phyloP scores from a whole-genome alignment of 768 basidiomycete genomes.

The Lactifluus echinatus region DNA sequence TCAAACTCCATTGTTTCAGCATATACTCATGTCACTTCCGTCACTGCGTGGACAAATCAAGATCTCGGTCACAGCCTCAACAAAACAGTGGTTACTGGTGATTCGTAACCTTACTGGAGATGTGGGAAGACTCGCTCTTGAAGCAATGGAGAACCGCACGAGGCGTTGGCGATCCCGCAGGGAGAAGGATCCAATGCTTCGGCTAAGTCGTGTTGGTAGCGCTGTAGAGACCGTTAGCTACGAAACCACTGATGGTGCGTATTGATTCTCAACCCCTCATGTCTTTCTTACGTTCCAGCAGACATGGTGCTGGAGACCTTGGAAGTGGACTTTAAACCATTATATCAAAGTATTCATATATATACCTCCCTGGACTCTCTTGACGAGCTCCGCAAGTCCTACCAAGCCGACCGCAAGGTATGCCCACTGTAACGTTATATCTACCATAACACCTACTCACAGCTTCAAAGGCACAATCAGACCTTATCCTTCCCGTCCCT shows the following conservation, averaged over 20 bases:
- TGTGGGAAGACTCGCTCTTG: conserved; percentile 81
- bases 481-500: conserved; percentile 78
- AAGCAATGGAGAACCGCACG: conserved; percentile 79
- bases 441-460: neutral
- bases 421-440: no score
- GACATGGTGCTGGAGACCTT: conserved; percentile 85
- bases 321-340: conserved; percentile 85
- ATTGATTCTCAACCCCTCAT: neutral
- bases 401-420: conserved; percentile 96
- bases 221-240: conserved; percentile 88
- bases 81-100: conserved; percentile 95
- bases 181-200: conserved; percentile 76
- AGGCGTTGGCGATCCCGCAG: conserved; percentile 76
- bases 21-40: conserved; percentile 86
- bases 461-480: conserved; percentile 78
- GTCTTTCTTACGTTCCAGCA: conserved; percentile 28
- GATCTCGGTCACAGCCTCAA: conserved; percentile 87
- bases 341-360: conserved; percentile 96
- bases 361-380: conserved; percentile 88
- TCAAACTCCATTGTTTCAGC: conserved; percentile 87
- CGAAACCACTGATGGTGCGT: conserved; percentile 91
- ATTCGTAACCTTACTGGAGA: conserved; percentile 81
- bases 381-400: conserved; percentile 81
- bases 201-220: conserved; percentile 74
- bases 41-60: conserved; percentile 85